Base-by-base conservation (phyloP, 2,329 filamentous ascomycete genomes). In the Atkinsonella hypoxylon region DNA sequence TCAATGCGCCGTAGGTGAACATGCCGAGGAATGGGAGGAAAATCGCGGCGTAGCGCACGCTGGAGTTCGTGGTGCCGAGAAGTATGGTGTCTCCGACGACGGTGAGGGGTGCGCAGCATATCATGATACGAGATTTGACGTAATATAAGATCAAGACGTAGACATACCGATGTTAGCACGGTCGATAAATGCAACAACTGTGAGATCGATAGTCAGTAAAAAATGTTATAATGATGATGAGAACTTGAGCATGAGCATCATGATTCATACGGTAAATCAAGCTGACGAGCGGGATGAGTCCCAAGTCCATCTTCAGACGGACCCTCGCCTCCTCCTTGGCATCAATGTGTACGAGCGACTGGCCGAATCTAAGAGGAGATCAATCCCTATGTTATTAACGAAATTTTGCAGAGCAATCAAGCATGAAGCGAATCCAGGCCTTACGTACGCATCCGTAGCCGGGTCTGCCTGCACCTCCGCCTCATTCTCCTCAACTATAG, bases 21-120 rank as follows among this genome's bases (percentile, higher is more conserved):
- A 78, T 76, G 7, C 80, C 80, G 12, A 71, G 70, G 2, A 81
- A 77, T 39, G 85, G 80, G 48, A 87, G 61, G 66, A 87, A 87
- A 0, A 78, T 82, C 0, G 82, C 84, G 3, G 74, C 82, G 60
- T 87, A 87, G 30, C 82, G 77, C 2, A 78, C 74, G 32, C 68
- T 65, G 0, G 72, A 48, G 44, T 75, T 62, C 6, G 61, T 66
- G 43, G 70, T 75, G 20, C 76, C 79, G 1, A 87, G 68, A 63
- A 86, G 85, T 71, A 87, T 79, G 61, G 79, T 76, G 64, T 86
- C 87, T 2, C 83, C 83, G 20, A 75, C 62, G 70, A 87, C 83
- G 53, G 82, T 75, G 2, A 85, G 62, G 0, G 82, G 80, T 0
- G 79, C 74, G 12, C 70, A 70, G 13, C 71, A 49, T 47, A 84